Evolutionary conservation across 768 basidiomycete genomes (phyloP).

Genomic region (Pleurotus djamor): DNA sequence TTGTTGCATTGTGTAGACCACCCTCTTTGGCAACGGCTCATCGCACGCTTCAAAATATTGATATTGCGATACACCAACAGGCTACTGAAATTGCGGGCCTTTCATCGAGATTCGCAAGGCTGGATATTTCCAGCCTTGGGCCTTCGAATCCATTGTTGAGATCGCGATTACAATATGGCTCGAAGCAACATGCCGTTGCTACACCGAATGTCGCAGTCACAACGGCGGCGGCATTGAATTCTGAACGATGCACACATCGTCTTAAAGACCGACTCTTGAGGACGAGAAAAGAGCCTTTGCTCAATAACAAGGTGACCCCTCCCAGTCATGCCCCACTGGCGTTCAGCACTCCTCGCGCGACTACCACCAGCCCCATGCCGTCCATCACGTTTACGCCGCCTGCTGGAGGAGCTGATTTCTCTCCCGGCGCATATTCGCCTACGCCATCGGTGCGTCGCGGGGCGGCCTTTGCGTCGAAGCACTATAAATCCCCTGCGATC

Average conservation of each 20-base stretch:
- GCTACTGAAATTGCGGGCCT: conserved; percentile 50
- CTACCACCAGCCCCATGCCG: conserved; percentile 9
- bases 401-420: conserved; percentile 18
- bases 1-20: conserved; percentile 43
- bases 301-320: conserved; percentile 53
- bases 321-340: conserved; percentile 31
- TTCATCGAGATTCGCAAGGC: conserved; percentile 46
- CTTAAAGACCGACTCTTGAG: conserved; percentile 68
- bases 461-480: conserved; percentile 13
- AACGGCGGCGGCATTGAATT: conserved; percentile 80
- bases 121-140: conserved; percentile 40
- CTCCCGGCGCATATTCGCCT: conserved; percentile 9
- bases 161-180: neutral
- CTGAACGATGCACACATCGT: conserved; percentile 69
- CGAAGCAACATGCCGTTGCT: conserved; percentile 37
- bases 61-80: conserved; percentile 65
- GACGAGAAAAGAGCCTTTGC: conserved; percentile 59
- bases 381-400: conserved; percentile 28
- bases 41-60: conserved; percentile 84
- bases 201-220: conserved; percentile 69
- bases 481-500: conserved; percentile 32
- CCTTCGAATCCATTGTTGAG: conserved; percentile 21
- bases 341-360: conserved; percentile 34
- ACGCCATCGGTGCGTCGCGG: conserved; percentile 28
- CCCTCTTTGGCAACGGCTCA: conserved; percentile 86